Percentiles rank a stretch among this genome's conserved stretches.
These are phyloP conservation scores for Rhynchosporium secalis DNA, from an alignment of 2,329 filamentous ascomycete genomes.

Conservation along the genomic window DNA sequence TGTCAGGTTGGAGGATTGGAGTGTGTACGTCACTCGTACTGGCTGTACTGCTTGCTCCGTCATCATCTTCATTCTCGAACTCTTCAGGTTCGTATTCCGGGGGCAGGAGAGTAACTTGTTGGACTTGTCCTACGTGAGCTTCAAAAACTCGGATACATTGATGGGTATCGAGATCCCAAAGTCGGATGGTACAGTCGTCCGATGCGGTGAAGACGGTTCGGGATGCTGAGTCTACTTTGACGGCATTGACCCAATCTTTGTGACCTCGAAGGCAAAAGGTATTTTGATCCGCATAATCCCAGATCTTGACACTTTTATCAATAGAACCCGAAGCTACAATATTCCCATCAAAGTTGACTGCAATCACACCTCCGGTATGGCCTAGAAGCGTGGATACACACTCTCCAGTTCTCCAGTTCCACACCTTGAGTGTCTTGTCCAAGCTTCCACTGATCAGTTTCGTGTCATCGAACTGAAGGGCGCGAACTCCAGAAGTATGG, in stretches of 20 bases:
- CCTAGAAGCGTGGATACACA: constrained; percentile 79
- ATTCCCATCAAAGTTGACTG: constrained; percentile 81
- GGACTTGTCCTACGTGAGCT: constrained; percentile 92
- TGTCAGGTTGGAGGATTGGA: constrained; percentile 26
- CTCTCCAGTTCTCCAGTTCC: constrained; percentile 94
- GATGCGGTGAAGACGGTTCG: constrained; percentile 90
- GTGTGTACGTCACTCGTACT: constrained; percentile 25
- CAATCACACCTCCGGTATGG: constrained; percentile 81
- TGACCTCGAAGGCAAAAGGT: constrained; percentile 81
- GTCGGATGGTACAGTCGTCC: constrained; percentile 85
- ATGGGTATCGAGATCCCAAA: constrained; percentile 90
- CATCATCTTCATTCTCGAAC: constrained; percentile 26
- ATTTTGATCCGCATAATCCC: constrained; percentile 84
- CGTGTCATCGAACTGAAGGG: constrained; percentile 88
- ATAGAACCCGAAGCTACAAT: constrained; percentile 86
- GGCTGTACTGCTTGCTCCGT: constrained; percentile 42
- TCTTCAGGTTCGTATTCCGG: constrained; percentile 85
- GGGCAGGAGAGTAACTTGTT: constrained; percentile 83
- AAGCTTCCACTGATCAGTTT: constrained; percentile 90
- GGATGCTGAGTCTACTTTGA: constrained; percentile 78
- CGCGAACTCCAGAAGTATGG: constrained; percentile 80
- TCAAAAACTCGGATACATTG: constrained; percentile 75
- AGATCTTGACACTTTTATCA: constrained; percentile 87
- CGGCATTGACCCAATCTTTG: constrained; percentile 94
- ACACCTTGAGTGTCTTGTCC: constrained; percentile 85